Evolutionary conservation across 2,329 filamentous ascomycete genomes (phyloP).

Genomic region (Pyrenochaeta sp.): DNA sequence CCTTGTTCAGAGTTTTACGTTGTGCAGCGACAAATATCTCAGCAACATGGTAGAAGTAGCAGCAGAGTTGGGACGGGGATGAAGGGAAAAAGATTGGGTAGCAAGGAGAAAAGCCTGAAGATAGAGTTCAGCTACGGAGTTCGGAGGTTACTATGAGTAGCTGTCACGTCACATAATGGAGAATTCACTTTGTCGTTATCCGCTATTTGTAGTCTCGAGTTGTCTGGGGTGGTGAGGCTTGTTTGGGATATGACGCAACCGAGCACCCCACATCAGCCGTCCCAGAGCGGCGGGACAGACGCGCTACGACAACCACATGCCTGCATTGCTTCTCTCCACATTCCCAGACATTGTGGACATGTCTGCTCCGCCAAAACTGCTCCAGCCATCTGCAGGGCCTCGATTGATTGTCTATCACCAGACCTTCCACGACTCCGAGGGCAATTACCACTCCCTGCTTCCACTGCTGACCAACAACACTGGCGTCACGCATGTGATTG

Average conservation of each 20-base stretch:
- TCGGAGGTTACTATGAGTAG: too few relatives aligned
- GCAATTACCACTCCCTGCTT: constrained; percentile 66
- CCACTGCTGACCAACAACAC: constrained; percentile 67
- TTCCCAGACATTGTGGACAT: constrained; percentile 19
- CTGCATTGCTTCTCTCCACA: background rate
- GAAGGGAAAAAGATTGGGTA: too few relatives aligned
- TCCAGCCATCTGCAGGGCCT: constrained; percentile 46
- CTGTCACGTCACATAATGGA: too few relatives aligned
- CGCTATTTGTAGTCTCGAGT: too few relatives aligned
- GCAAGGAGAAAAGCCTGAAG: too few relatives aligned
- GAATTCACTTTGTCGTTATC: too few relatives aligned
- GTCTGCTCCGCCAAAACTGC: constrained; percentile 39
- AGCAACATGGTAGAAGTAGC: too few relatives aligned
- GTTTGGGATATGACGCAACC: constrained; percentile 32
- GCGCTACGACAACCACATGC: background rate
- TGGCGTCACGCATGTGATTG: constrained; percentile 79
- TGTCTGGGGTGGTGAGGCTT: too few relatives aligned
- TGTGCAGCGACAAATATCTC: too few relatives aligned
- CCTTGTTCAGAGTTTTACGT: too few relatives aligned
- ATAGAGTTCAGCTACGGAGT: too few relatives aligned
- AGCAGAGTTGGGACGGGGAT: too few relatives aligned
- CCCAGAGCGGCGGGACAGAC: background rate
- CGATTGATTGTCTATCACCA: constrained; percentile 68
- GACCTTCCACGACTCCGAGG: constrained; percentile 65
- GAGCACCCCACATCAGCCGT: constrained; percentile 41